Conservation (phyloP, 345 rosid species). For the Geranium rotundifolium region DNA sequence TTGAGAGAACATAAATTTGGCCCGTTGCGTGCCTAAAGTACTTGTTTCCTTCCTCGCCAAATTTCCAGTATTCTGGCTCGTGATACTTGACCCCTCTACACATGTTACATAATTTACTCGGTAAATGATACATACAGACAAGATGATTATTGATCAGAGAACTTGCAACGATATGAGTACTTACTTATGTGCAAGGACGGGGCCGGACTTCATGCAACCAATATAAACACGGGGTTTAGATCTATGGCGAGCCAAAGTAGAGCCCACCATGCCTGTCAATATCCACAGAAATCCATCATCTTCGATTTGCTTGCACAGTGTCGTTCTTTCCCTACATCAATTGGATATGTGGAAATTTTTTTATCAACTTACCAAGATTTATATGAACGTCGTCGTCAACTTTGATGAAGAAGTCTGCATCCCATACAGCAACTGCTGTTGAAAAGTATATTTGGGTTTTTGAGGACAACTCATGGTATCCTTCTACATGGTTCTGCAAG, state of each 20-base stretch:
- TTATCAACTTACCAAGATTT: conserved; percentile 70
- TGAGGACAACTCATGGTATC: conserved; percentile 56
- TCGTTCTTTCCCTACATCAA: conserved; percentile 6
- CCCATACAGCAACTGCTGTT: conserved; percentile 62
- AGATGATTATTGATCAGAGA: neutral
- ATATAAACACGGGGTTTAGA: conserved; percentile 68
- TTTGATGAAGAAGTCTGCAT: conserved; percentile 74
- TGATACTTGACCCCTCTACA: conserved; percentile 79
- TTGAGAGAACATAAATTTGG: conserved; percentile 85
- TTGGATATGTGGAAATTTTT: conserved; percentile 1
- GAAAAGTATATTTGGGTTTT: conserved; percentile 64
- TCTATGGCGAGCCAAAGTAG: conserved; percentile 75
- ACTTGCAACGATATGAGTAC: conserved; percentile 8
- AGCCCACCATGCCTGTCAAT: conserved; percentile 56
- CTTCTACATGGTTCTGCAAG: conserved; percentile 71
- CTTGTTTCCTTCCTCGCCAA: conserved; percentile 91
- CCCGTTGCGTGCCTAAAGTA: conserved; percentile 96
- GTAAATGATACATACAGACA: neutral
- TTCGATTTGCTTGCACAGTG: conserved; percentile 1
- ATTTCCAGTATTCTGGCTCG: conserved; percentile 96
- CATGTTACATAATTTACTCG: conserved; percentile 3
- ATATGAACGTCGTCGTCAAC: conserved; percentile 73
- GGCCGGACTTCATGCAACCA: conserved; percentile 98
- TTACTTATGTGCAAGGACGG: conserved; percentile 84
- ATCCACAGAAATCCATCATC: neutral